Conservation (phyloP, 1,139 yeast genomes). For the Magnusiomyces tetraspermus region DNA sequence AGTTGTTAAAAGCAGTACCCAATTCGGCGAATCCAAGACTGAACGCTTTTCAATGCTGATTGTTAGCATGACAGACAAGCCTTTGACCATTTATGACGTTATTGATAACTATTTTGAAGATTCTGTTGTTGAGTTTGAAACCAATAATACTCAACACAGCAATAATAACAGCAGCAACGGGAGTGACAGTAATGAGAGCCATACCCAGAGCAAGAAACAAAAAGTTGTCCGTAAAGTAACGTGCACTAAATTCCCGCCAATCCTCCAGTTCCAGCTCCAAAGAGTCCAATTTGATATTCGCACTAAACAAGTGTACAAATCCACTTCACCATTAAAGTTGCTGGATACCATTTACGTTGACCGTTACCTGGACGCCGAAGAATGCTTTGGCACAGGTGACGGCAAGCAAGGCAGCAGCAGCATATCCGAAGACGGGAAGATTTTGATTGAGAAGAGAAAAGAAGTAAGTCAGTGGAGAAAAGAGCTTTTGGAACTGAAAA, state of each 20-base stretch:
- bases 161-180: no score
- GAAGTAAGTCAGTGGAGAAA: slow-evolving; percentile 60
- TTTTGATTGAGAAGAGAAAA: no score
- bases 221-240: slow-evolving; percentile 47
- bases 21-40: slow-evolving; percentile 33
- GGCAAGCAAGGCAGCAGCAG: no score
- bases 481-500: slow-evolving; percentile 40
- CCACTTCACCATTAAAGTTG: slow-evolving; percentile 73
- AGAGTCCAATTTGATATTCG: slow-evolving; percentile 83
- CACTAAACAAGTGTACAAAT: slow-evolving; percentile 65
- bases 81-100: slow-evolving; percentile 82
- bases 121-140: slow-evolving; percentile 7
- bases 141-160: no score
- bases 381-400: slow-evolving; percentile 39
- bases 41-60: slow-evolving; percentile 75
- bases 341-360: slow-evolving; percentile 73
- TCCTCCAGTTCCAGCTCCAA: slow-evolving; percentile 86
- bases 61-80: slow-evolving; percentile 80
- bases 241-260: slow-evolving; percentile 61
- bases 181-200: no score
- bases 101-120: slow-evolving; percentile 60
- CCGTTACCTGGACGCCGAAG: slow-evolving; percentile 70
- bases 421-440: no score
- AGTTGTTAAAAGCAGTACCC: neutral
- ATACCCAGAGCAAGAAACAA: no score